Evolutionary conservation across 805 yeast genomes (phyloP).

Genomic region (Hanseniaspora clermontiae): DNA sequence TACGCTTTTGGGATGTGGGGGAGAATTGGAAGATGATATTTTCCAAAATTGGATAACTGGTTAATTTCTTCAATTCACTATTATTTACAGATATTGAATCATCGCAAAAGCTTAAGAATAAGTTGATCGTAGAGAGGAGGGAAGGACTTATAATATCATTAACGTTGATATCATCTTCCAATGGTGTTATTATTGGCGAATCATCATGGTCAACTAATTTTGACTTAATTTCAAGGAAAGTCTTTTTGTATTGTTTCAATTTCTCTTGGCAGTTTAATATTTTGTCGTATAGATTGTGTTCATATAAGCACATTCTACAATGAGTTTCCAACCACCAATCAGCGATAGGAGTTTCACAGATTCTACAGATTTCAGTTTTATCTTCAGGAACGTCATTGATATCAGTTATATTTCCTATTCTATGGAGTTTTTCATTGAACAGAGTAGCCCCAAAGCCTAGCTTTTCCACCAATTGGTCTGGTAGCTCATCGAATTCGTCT

Average conservation of each 20-base stretch:
- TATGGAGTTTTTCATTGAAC: slow-evolving; percentile 58
- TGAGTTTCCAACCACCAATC: slow-evolving; percentile 95
- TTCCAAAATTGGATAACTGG: slow-evolving; percentile 18
- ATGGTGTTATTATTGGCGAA: slow-evolving; percentile 1
- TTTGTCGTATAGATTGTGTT: slow-evolving; percentile 68
- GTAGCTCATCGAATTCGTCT: slow-evolving; percentile 52
- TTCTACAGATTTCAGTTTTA: slow-evolving; percentile 69
- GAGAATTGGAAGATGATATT: slow-evolving; percentile 31
- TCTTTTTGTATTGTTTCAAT: slow-evolving; percentile 44
- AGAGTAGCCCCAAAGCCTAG: slow-evolving; percentile 85
- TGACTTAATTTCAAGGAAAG: slow-evolving; percentile 33
- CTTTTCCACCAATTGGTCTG: slow-evolving; percentile 53
- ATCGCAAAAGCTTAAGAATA: slow-evolving; percentile 39
- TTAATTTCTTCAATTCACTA: slow-evolving; percentile 37
- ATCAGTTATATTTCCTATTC: slow-evolving; percentile 52
- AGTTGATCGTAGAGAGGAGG: slow-evolving; percentile 10
- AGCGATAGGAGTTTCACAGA: slow-evolving; percentile 83
- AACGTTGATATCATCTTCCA: not conserved
- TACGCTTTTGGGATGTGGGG: slow-evolving; percentile 49
- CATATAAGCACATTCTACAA: slow-evolving; percentile 73
- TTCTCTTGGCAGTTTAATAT: slow-evolving; percentile 51
- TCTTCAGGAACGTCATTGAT: slow-evolving; percentile 65
- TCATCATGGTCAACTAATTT: slow-evolving; percentile 1
- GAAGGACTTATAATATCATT: not conserved
- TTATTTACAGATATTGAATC: slow-evolving; percentile 63